A percentile compares a stretch with the other conserved stretches of the same genome.
Evolutionary conservation across 805 yeast species (phyloP).

Genomic region (Candida anglica): DNA sequence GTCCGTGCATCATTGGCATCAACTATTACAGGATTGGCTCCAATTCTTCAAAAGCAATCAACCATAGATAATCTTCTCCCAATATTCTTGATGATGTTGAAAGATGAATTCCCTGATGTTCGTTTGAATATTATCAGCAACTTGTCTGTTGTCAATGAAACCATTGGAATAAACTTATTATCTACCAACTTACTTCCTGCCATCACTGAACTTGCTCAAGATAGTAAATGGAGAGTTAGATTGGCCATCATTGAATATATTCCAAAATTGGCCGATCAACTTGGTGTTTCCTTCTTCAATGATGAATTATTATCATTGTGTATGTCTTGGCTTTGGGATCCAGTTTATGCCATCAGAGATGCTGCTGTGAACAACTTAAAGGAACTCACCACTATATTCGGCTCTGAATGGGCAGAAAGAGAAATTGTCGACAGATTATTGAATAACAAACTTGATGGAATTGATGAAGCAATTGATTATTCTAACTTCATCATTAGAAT

Average conservation of each 20-base stretch:
- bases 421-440: slow-evolving; percentile 79
- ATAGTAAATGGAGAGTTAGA: slow-evolving; percentile 96
- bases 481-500: slow-evolving; percentile 86
- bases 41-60: slow-evolving; percentile 76
- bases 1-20: slow-evolving; percentile 92
- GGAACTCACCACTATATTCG: slow-evolving; percentile 80
- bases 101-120: slow-evolving; percentile 96
- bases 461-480: slow-evolving; percentile 38
- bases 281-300: slow-evolving; percentile 91
- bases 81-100: slow-evolving; percentile 85
- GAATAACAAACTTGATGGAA: slow-evolving; percentile 20
- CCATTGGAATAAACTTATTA: slow-evolving; percentile 84
- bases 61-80: slow-evolving; percentile 84
- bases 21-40: slow-evolving; percentile 82
- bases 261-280: slow-evolving; percentile 89
- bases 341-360: slow-evolving; percentile 91
- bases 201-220: slow-evolving; percentile 91
- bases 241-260: slow-evolving; percentile 95
- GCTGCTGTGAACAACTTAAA: slow-evolving; percentile 88
- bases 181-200: slow-evolving; percentile 92
- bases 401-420: slow-evolving; percentile 86
- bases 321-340: slow-evolving; percentile 98
- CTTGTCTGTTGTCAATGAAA: slow-evolving; percentile 87
- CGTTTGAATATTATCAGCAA: slow-evolving; percentile 91
- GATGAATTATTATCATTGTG: slow-evolving; percentile 87